Base-by-base conservation (phyloP, 441 rosid species). In the Arabidopsis hybrid region DNA sequence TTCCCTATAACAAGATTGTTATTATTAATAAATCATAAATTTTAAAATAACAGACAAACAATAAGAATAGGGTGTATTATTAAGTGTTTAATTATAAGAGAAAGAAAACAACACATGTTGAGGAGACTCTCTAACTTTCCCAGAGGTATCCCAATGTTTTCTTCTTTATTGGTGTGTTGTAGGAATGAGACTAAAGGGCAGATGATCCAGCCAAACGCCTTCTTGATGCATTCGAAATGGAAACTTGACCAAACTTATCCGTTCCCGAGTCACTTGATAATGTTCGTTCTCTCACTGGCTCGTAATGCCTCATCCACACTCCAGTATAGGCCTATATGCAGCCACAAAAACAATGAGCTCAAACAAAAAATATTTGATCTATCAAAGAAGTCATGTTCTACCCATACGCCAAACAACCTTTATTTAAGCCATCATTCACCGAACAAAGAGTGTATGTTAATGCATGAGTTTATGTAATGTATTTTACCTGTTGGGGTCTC, bases 401-500 rank as follows among this genome's bases (percentile, higher is more conserved):
- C 26, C 21, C 9, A 47, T 17, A 17, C 0, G 26, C 26, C 26
- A 16, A 47, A 16, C 52, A 47, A 14, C 10, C 10, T 14, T 47
- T 47, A 35, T 6, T 35, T 35, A 0, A 35, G 39, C 1, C 39
- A 2, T 6, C 39, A 35, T 35, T 29, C 7, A 60, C 50, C 32
- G 21, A 18, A 18, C 21, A 18, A 18, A 17, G 8, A 10, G 14
- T 9, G 55, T 53, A 5, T 16, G n/a, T 47, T 10, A 31, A 8
- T 32, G 6, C 35, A 52, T 21, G 29, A 26, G 29, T 26, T 26
- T 26, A 26, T 8, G 62, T 71, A 16, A 16, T 26, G 43, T 47
- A 13, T 40, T 12, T 13, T 65, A 89, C 99, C 97, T 95, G 88
- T 66, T 95, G 98, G 35, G 98, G 99, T 82, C 99, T 90, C 97